Evolutionary conservation across 305 asterid genomes (phyloP).

Genomic region (Fraxinus sp.): DNA sequence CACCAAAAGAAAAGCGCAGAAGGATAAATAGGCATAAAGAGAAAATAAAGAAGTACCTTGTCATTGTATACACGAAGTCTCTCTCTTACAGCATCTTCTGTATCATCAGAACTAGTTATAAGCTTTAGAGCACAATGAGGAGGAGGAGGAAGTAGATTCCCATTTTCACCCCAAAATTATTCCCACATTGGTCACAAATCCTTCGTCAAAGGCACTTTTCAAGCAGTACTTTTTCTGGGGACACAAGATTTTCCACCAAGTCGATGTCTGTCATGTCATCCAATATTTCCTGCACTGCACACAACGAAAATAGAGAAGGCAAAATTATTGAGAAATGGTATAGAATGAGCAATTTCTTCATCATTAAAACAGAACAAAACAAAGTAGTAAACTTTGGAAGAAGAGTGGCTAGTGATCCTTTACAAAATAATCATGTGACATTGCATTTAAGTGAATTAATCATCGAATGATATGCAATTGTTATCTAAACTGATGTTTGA

Average conservation of each 20-base stretch:
- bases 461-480: no score
- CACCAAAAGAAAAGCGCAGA: background rate
- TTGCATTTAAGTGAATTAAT: no score
- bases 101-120: constrained; percentile 88
- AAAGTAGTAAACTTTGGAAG: background rate
- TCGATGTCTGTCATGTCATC: constrained; percentile 84
- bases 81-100: constrained; percentile 71
- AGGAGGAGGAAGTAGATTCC: constrained; percentile 83
- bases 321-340: background rate
- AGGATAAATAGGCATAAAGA: background rate
- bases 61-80: constrained; percentile 74
- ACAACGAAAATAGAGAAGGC: constrained; percentile 1
- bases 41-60: constrained; percentile 54
- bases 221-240: constrained; percentile 72
- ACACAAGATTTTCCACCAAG: constrained; percentile 86
- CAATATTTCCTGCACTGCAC: constrained; percentile 68
- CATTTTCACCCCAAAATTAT: constrained; percentile 90
- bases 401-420: background rate
- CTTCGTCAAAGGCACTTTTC: constrained; percentile 96
- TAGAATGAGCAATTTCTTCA: background rate
- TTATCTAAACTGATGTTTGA: no score
- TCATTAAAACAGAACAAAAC: background rate
- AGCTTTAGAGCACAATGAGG: constrained; percentile 74
- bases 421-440: no score
- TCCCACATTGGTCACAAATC: constrained; percentile 82